Evolutionary conservation across 1,284 basidiomycete species (phyloP), one percentile per base, ranked within the genome.

Genomic region (Schizophyllum amplum): DNA sequence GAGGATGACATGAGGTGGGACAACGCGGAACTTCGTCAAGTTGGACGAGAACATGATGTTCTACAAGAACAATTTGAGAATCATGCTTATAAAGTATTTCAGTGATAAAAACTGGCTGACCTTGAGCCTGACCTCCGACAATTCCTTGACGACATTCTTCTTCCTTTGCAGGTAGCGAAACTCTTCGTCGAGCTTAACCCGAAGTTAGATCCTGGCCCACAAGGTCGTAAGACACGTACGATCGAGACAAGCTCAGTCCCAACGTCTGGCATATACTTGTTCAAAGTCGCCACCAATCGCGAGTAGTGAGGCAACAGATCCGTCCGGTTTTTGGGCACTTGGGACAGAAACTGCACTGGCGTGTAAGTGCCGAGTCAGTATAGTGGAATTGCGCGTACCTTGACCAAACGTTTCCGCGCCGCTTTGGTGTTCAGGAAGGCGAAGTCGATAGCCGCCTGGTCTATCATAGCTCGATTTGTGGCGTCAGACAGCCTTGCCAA

Each of bases 131-230:
- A 86, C 79, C 72, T 94, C 90, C 21, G 89, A 78, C 6, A 98
- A 77, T 66, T 98, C 95, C 65, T 90, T 91, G 25, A 94, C 84
- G 0, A 93, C 85, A 55, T 92, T 94, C 72, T 90, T 91, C 76
- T 98, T 98, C 57, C 88, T 79, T 66, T 98, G 96, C n/a, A 99
- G 74, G 68, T 97, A 98, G 17, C 93, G 84, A 68, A 99, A 94
- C 68, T 99, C 95, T 62, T 98, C 94, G 64, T 98, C 94, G 53
- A 99, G 81, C 94, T 97, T n/a, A n/a, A n/a, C n/a, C n/a, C n/a
- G n/a, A n/a, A n/a, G n/a, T n/a, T n/a, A n/a, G n/a, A n/a, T n/a
- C n/a, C n/a, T n/a, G n/a, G 27, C 27, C 27, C 27, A 23, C 21
- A 24, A 60, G n/a, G 25, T 27, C 24, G 33, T 53, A 50, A 47